A percentile compares a stretch with the other conserved stretches of the same genome.
These are phyloP conservation scores for Ogataea zsoltii DNA, from an alignment of 805 yeast species.

Conservation along the genomic window DNA sequence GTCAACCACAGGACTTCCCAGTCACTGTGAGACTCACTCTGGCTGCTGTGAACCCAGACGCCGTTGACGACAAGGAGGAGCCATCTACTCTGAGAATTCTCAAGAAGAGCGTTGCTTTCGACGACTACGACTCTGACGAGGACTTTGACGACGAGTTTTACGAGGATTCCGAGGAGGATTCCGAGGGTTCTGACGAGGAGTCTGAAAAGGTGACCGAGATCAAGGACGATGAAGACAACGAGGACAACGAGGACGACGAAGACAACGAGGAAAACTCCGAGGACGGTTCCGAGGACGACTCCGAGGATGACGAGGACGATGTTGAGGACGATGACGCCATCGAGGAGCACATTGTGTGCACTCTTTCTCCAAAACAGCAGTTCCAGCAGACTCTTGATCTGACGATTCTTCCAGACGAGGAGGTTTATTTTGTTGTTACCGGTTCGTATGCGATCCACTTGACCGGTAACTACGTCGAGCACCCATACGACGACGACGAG, in stretches of 20 bases:
- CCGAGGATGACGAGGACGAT: slow-evolving; percentile 53
- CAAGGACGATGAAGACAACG: slow-evolving; percentile 30
- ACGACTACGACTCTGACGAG: slow-evolving; percentile 46
- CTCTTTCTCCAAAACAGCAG: slow-evolving; percentile 81
- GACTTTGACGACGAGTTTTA: slow-evolving; percentile 49
- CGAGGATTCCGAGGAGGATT: slow-evolving; percentile 41
- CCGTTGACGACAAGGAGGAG: slow-evolving; percentile 74
- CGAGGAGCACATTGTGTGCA: slow-evolving; percentile 83
- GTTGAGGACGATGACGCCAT: slow-evolving; percentile 71
- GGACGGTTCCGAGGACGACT: slow-evolving; percentile 47
- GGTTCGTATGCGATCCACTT: slow-evolving; percentile 94
- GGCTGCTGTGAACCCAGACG: slow-evolving; percentile 93
- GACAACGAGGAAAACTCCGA: slow-evolving; percentile 51
- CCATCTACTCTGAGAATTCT: slow-evolving; percentile 91
- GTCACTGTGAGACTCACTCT: slow-evolving; percentile 87
- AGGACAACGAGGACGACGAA: slow-evolving; percentile 37
- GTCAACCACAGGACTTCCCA: slow-evolving; percentile 83
- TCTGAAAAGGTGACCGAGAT: slow-evolving; percentile 30
- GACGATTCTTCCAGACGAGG: slow-evolving; percentile 91
- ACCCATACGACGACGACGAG: slow-evolving; percentile 80
- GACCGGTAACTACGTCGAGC: slow-evolving; percentile 94
- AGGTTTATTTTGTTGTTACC: slow-evolving; percentile 89
- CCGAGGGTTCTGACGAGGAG: slow-evolving; percentile 26
- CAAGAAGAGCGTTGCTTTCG: slow-evolving; percentile 55
- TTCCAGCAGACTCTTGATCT: slow-evolving; percentile 90